These are phyloP conservation scores for Aspergillus viridinutans DNA, from an alignment of 2,329 filamentous ascomycete genomes.

Conservation along the genomic window DNA sequence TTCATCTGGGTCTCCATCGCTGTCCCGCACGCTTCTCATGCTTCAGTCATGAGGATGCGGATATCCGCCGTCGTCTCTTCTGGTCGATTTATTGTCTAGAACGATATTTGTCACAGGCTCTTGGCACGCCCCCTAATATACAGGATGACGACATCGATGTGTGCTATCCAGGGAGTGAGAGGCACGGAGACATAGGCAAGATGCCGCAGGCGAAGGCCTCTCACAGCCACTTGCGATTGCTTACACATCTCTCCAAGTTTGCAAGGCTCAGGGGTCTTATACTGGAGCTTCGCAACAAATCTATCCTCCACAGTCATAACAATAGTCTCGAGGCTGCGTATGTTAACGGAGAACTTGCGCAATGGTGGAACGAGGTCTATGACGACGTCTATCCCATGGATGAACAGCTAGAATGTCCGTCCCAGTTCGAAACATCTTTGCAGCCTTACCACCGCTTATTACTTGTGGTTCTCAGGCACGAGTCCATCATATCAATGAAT, in stretches of 20 bases:
- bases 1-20: conserved; percentile 56
- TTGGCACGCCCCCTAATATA: conserved; percentile 53
- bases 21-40: conserved; percentile 52
- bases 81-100: conserved; percentile 57
- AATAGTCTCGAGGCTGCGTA: conserved; percentile 41
- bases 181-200: conserved; percentile 27
- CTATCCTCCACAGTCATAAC: conserved; percentile 44
- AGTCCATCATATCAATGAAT: conserved; percentile 50
- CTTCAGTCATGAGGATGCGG: conserved; percentile 46
- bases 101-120: conserved; percentile 53
- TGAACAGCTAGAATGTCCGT: conserved; percentile 3
- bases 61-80: conserved; percentile 51
- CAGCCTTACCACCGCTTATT: conserved; percentile 39
- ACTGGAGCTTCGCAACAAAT: conserved; percentile 52
- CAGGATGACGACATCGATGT: conserved; percentile 57
- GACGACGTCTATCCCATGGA: conserved; percentile 44
- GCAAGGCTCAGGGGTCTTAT: conserved; percentile 49
- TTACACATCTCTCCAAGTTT: conserved; percentile 45
- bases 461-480: conserved; percentile 46
- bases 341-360: conserved; percentile 48
- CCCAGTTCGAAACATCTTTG: conserved; percentile 11
- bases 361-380: conserved; percentile 54
- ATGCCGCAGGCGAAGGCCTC: conserved; percentile 5
- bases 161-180: conserved; percentile 50
- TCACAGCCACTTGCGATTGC: conserved; percentile 30